These are phyloP conservation scores for Oxyria digyna DNA, from an alignment of 148 eudicot species.

Conservation along the genomic window DNA sequence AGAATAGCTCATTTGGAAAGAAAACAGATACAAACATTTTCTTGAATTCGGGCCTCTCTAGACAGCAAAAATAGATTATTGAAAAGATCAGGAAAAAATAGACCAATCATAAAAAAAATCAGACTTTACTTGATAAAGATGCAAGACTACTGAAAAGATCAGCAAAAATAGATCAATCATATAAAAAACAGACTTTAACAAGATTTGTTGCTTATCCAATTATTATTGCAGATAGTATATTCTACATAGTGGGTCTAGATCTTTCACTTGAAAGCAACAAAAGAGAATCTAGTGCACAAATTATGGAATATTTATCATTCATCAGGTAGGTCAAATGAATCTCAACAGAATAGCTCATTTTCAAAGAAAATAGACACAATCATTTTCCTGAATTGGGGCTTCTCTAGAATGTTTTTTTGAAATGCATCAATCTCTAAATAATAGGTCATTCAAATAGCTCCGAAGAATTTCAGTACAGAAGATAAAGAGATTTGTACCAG, in stretches of 20 bases:
- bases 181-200: not conserved
- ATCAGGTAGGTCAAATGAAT: not conserved
- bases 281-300: not conserved
- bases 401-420: not conserved
- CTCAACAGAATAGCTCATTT: no score
- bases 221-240: not conserved
- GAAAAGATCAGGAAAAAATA: no score
- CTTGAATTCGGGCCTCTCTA: not conserved
- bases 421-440: not conserved
- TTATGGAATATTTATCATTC: not conserved
- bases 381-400: not conserved
- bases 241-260: not conserved
- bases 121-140: not conserved
- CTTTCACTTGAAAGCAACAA: not conserved
- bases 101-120: no score
- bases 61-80: no score
- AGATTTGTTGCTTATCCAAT: not conserved
- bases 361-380: not conserved
- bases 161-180: not conserved
- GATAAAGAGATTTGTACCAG: constrained; percentile 2
- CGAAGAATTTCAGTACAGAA: not conserved
- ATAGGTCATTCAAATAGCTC: no score
- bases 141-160: not conserved
- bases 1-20: no score
- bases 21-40: not conserved